Evolutionary conservation across 108 stramenopile species (phyloP).

Genomic region (Craspedostauros australis): DNA sequence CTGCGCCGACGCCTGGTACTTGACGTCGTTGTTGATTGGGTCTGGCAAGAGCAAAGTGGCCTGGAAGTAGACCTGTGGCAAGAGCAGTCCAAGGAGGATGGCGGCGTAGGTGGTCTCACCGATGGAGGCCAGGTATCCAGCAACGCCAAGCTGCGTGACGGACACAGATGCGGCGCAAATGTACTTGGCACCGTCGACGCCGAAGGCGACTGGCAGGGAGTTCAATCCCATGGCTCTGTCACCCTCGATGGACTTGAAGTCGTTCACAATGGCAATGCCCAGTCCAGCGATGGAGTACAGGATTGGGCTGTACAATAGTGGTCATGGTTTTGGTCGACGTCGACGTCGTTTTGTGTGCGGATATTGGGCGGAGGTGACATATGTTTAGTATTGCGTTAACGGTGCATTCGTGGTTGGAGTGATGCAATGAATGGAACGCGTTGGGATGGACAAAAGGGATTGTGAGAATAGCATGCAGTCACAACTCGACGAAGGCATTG

Average conservation of each 20-base stretch:
- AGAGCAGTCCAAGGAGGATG: slow-evolving; percentile 66
- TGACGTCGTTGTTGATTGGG: slow-evolving; percentile 92
- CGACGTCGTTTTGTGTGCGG: too few relatives aligned
- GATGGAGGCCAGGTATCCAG: slow-evolving; percentile 80
- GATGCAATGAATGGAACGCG: neutral
- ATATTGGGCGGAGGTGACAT: too few relatives aligned
- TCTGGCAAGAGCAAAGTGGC: slow-evolving; percentile 86
- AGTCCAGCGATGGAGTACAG: slow-evolving; percentile 93
- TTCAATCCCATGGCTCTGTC: slow-evolving; percentile 87
- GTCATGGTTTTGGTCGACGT: too few relatives aligned
- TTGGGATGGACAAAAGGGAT: too few relatives aligned
- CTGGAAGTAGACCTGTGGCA: slow-evolving; percentile 94
- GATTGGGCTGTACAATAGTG: slow-evolving; percentile 44
- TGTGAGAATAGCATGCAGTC: too few relatives aligned
- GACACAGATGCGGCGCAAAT: slow-evolving; percentile 89
- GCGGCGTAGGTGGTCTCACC: slow-evolving; percentile 81
- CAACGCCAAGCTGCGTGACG: slow-evolving; percentile 86
- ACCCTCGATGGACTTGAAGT: slow-evolving; percentile 96
- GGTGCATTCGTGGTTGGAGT: neutral
- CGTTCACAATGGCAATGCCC: slow-evolving; percentile 95
- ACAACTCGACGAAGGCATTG: too few relatives aligned
- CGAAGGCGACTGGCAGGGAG: slow-evolving; percentile 94
- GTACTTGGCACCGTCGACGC: slow-evolving; percentile 90
- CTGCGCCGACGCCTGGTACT: slow-evolving; percentile 90
- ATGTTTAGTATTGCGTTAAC: neutral